Base-by-base conservation (phyloP, 306 rosid genomes). In the Cicer cuneatum region DNA sequence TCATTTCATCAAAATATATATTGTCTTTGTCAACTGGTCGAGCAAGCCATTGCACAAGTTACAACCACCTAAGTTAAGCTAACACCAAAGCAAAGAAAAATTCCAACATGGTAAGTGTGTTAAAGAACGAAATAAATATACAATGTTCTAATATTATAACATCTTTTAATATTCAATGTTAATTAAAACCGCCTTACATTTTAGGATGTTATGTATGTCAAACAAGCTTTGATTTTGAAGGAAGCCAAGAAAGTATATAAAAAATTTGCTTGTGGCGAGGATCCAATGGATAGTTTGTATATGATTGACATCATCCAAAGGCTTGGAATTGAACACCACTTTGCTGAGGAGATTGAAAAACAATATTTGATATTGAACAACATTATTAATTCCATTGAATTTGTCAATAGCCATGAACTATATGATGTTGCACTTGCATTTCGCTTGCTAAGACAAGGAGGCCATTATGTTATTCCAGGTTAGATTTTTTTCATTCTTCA, bases 221-320 rank as follows among this genome's bases (percentile, higher is more conserved):
- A 68, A 12, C 74, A 81, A 33, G 63, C 63, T 15, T 42, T 43
- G 62, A 7, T 35, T 9, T 9, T 71, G 74, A 74, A 83, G 71
- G 81, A 74, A 75, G 69, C 45, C 7, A 83, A 73, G 73, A 13
- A 62, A 11, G 62, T 5, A 9, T 48, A 56, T 7, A 24, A 8
- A 13, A 78, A 79, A 71, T 42, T 21, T 7, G 43, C 29, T 47
- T 19, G 78, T 38, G n/a, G 29, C 1, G 60, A 56, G 57, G 67
- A 76, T 66, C 68, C 60, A 7, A 76, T 68, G 61, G 61, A 76
- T 51, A 67, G 60, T 56, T 76, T 76, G 46, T 38, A 45, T 18
- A 35, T 76, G 74, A 57, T 81, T 64, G 86, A 86, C 29, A 21
- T 68, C 10, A 39, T 86, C 52, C 90, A 81, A 72, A 46, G 86